phyloP scores from a whole-genome alignment of 768 basidiomycete genomes.

The Boletus barrowsii region DNA sequence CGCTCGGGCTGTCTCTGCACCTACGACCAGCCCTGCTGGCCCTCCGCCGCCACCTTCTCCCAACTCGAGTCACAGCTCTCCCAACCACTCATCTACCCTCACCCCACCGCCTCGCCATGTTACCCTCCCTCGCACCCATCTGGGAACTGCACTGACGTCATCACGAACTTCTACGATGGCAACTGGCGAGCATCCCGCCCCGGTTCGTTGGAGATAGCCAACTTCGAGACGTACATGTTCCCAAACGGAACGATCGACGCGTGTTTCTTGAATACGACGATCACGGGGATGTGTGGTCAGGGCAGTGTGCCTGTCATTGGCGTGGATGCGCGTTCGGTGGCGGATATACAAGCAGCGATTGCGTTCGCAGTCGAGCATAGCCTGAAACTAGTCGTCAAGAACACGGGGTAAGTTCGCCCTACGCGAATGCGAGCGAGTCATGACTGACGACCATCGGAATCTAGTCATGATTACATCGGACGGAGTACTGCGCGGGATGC shows the following conservation, averaged over 20 bases:
- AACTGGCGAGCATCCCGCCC: conserved; percentile 41
- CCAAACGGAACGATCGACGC: conserved; percentile 45
- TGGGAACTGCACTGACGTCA: conserved; percentile 38
- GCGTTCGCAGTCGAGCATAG: conserved; percentile 16
- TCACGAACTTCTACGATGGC: conserved; percentile 28
- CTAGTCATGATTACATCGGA: conserved; percentile 40
- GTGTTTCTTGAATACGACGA: conserved; percentile 32
- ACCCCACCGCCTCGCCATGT: conserved; percentile 40
- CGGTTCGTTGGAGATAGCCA: conserved; percentile 37
- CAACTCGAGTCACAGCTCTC: conserved; percentile 37
- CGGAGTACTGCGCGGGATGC: conserved; percentile 37
- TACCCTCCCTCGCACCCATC: conserved; percentile 37
- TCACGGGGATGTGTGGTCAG: conserved; percentile 20
- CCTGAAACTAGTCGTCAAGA: conserved; percentile 25
- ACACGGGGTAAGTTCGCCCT: conserved; percentile 15
- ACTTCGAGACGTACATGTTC: conserved; percentile 35
- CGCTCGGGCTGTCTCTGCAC: conserved; percentile 35
- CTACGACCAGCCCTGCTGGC: conserved; percentile 41
- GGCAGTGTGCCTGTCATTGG: conserved; percentile 19
- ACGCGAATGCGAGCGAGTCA: too few relatives aligned
- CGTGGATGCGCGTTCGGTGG: conserved; percentile 19
- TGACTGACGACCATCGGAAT: neutral
- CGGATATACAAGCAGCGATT: conserved; percentile 21
- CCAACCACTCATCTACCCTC: conserved; percentile 41
- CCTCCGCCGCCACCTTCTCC: conserved; percentile 32